A percentile compares a stretch with the other conserved stretches of the same genome.
phyloP scores from a whole-genome alignment of 345 rosid species.

The Jatropha curcas region DNA sequence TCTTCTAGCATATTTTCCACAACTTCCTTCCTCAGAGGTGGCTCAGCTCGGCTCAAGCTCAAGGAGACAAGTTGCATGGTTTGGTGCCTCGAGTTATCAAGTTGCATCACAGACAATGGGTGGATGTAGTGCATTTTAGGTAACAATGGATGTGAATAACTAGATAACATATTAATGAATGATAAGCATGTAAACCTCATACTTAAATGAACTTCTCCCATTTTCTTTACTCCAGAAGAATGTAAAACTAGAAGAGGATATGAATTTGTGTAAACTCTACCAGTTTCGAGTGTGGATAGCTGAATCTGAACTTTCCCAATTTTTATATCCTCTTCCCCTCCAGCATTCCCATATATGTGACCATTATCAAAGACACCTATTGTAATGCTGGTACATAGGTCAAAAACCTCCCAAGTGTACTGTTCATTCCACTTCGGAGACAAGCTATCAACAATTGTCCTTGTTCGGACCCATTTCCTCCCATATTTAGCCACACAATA shows the following conservation, averaged over 20 bases:
- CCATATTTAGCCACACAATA: conserved; percentile 37
- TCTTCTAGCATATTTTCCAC: conserved; percentile 36
- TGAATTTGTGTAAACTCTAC: conserved; percentile 31
- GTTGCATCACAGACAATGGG: conserved; percentile 30
- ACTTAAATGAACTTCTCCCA: conserved; percentile 30
- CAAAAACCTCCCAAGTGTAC: conserved; percentile 37
- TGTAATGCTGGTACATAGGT: conserved; percentile 33
- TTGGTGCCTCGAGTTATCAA: conserved; percentile 30
- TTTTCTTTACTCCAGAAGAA: conserved; percentile 27
- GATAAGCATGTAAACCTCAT: conserved; percentile 37
- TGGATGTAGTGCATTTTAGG: conserved; percentile 39
- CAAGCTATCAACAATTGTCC: conserved; percentile 32
- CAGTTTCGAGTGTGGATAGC: conserved; percentile 31
- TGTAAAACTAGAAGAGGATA: conserved; percentile 35
- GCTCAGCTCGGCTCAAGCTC: conserved; percentile 33
- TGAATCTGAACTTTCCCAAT: conserved; percentile 38
- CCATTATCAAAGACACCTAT: conserved; percentile 36
- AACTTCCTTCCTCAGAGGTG: conserved; percentile 32
- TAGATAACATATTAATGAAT: conserved; percentile 25
- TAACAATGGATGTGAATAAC: conserved; percentile 32
- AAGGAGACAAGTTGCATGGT: conserved; percentile 32
- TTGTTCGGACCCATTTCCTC: conserved; percentile 34
- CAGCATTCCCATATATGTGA: conserved; percentile 22
- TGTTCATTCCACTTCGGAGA: conserved; percentile 34
- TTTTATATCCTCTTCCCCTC: conserved; percentile 27